Percentiles rank a stretch among this genome's conserved stretches.
These are phyloP conservation scores for Suillus placidus DNA, from an alignment of 768 basidiomycete genomes.

Conservation along the genomic window DNA sequence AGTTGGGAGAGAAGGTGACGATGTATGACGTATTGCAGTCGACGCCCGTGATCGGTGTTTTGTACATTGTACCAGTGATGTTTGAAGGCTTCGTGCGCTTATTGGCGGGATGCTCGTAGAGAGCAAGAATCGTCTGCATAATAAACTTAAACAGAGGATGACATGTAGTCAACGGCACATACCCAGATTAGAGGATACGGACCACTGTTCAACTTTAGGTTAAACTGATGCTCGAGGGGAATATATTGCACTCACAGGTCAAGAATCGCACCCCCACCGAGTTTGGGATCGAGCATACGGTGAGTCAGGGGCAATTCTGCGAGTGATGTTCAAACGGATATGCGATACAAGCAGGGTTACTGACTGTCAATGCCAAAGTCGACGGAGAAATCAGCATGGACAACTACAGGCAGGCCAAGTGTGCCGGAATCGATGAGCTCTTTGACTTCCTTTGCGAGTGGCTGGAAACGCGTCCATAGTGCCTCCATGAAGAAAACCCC, in stretches of 20 bases:
- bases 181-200: conserved; percentile 52
- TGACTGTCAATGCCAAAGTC: conserved; percentile 48
- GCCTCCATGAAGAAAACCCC: conserved; percentile 60
- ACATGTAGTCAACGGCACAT: conserved; percentile 9
- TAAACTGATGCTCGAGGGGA: conserved; percentile 14
- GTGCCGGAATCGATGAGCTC: conserved; percentile 39
- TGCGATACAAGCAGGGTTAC: conserved; percentile 16
- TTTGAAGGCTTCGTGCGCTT: conserved; percentile 41
- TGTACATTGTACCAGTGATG: conserved; percentile 44
- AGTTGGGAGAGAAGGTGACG: conserved; percentile 40
- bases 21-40: conserved; percentile 48
- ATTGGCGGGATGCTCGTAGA: conserved; percentile 52
- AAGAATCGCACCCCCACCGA: conserved; percentile 55
- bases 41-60: conserved; percentile 46
- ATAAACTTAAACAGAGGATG: conserved; percentile 14
- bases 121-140: conserved; percentile 48
- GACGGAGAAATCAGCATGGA: conserved; percentile 51
- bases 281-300: conserved; percentile 51
- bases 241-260: conserved; percentile 41
- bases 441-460: conserved; percentile 32
- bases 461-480: conserved; percentile 52
- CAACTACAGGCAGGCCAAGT: conserved; percentile 41
- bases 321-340: not conserved
- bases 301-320: conserved; percentile 44
- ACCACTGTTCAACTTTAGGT: conserved; percentile 30